Percentiles rank a stretch among this genome's conserved stretches.
Evolutionary conservation across 805 yeast species (phyloP).

Genomic region (Sporopachydermia lactativora): DNA sequence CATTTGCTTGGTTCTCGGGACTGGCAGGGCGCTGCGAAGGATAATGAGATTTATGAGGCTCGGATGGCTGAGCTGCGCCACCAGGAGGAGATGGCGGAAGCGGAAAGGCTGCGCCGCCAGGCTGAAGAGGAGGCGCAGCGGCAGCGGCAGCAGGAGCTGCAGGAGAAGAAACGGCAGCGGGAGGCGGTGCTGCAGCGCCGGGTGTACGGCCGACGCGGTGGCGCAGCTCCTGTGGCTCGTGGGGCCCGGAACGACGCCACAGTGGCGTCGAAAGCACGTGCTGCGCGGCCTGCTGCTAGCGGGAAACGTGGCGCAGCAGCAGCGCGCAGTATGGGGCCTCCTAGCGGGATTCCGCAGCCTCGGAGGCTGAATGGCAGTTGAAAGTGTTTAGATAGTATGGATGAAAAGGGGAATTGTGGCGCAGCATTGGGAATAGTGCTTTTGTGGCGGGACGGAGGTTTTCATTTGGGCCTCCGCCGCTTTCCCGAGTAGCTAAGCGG

Average conservation of each 20-base stretch:
- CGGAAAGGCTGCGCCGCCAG: constrained; percentile 8
- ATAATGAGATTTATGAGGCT: constrained; percentile 13
- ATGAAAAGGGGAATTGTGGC: too few species aligned
- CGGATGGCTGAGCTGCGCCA: constrained; percentile 3
- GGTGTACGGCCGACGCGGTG: neutral
- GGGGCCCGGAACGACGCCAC: too few species aligned
- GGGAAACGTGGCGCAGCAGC: neutral
- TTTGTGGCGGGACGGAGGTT: too few species aligned
- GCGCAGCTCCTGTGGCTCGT: neutral
- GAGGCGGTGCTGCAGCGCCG: neutral
- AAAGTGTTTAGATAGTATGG: neutral
- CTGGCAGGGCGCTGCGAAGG: constrained; percentile 18
- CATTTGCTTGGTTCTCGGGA: constrained; percentile 11
- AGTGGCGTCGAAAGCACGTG: too few species aligned
- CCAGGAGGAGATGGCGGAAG: constrained; percentile 7
- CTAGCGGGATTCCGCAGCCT: neutral
- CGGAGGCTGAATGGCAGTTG: neutral
- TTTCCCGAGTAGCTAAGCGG: too few species aligned
- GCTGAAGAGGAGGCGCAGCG: neutral
- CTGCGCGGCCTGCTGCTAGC: too few species aligned
- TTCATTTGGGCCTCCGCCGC: too few species aligned
- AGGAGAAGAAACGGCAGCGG: neutral
- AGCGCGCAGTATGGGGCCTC: neutral
- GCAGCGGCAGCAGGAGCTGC: neutral
- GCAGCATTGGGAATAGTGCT: too few species aligned